Percentiles rank a stretch among this genome's conserved stretches.
phyloP scores from a whole-genome alignment of 2,329 filamentous ascomycete genomes.

The Claviceps purpurea region DNA sequence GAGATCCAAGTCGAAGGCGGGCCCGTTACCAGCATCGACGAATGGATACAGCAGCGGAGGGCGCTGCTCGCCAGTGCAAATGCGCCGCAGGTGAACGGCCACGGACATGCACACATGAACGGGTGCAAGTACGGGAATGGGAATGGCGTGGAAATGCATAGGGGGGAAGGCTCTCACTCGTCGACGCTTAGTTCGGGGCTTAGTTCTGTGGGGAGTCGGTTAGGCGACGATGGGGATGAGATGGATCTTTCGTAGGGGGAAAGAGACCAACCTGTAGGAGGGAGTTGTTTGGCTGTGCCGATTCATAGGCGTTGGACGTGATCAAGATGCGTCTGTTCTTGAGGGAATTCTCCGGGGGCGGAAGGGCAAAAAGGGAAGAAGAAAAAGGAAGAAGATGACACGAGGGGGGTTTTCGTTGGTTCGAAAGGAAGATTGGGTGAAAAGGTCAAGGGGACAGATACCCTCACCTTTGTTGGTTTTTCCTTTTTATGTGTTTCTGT shows the following conservation, averaged over 20 bases:
- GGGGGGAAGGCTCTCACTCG: slow-evolving; percentile 11
- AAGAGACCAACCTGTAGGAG: not conserved
- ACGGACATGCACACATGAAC: no score
- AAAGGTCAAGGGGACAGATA: not conserved
- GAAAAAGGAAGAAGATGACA: no score
- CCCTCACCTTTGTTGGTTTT: not conserved
- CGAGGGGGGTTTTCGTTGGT: no score
- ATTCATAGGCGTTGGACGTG: no score
- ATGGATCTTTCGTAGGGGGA: slow-evolving; percentile 30
- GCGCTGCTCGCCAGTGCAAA: slow-evolving; percentile 5
- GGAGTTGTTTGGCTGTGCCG: not conserved
- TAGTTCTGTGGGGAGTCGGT: slow-evolving; percentile 31
- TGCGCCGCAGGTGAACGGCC: slow-evolving; percentile 2
- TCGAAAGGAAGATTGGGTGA: no score
- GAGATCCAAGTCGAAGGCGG: slow-evolving; percentile 71
- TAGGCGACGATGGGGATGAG: slow-evolving; percentile 31
- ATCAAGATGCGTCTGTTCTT: no score
- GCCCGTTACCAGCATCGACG: slow-evolving; percentile 20
- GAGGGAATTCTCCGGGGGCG: no score
- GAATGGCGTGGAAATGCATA: not conserved
- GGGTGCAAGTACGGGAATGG: not conserved
- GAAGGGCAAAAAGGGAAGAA: no score
- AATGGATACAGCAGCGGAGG: slow-evolving; percentile 23
- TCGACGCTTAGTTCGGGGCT: slow-evolving; percentile 40
- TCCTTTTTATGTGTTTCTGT: not conserved